Percentiles rank a stretch among this genome's conserved stretches.
phyloP scores from a whole-genome alignment of 2,329 filamentous ascomycete species.

The Talaromyces amestolkiae region DNA sequence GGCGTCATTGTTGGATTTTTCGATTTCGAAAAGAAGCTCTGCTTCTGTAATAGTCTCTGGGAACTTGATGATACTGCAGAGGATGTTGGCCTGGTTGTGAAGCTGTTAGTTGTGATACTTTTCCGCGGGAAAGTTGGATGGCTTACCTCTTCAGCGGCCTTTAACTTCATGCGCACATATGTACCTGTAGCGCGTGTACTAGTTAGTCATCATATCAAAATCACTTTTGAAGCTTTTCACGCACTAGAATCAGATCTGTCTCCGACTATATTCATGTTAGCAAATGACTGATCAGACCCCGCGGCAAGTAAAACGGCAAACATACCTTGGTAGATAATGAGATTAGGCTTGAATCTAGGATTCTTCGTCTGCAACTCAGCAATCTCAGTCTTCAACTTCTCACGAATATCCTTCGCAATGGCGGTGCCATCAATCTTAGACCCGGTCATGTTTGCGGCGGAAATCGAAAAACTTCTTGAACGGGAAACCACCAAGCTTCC shows the following conservation, averaged over 20 bases:
- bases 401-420: slow-evolving; percentile 88
- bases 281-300: background rate
- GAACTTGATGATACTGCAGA: slow-evolving; percentile 81
- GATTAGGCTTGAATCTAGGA: slow-evolving; percentile 79
- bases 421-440: slow-evolving; percentile 93
- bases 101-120: slow-evolving; percentile 3
- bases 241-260: slow-evolving; percentile 88
- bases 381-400: slow-evolving; percentile 77
- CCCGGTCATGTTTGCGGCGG: slow-evolving; percentile 70
- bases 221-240: slow-evolving; percentile 31
- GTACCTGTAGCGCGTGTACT: slow-evolving; percentile 60
- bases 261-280: slow-evolving; percentile 62
- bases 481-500: slow-evolving; percentile 15
- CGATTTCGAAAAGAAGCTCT: slow-evolving; percentile 81
- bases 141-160: slow-evolving; percentile 84
- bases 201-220: slow-evolving; percentile 18
- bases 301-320: slow-evolving; percentile 14
- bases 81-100: slow-evolving; percentile 72
- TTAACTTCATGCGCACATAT: slow-evolving; percentile 99
- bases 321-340: slow-evolving; percentile 93
- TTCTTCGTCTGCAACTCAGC: slow-evolving; percentile 75
- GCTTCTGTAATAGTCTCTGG: slow-evolving; percentile 76
- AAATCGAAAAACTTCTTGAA: slow-evolving; percentile 29
- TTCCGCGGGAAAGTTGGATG: slow-evolving; percentile 13
- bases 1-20: slow-evolving; percentile 80